A percentile compares a stretch with the other conserved stretches of the same genome.
phyloP scores from a whole-genome alignment of 345 rosid species.

The Hibiscus trionum region DNA sequence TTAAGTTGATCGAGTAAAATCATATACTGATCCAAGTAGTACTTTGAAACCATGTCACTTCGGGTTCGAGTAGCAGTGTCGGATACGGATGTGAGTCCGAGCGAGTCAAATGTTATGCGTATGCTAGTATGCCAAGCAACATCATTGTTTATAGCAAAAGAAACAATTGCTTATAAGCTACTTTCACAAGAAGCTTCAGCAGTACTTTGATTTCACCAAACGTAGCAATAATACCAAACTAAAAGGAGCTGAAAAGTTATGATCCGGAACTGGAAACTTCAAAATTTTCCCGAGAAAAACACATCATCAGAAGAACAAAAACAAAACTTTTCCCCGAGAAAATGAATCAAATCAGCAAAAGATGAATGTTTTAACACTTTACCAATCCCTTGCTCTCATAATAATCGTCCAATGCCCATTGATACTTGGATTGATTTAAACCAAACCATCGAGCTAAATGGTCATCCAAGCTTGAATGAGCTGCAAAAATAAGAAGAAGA shows the following conservation, averaged over 20 bases:
- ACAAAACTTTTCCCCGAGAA: neutral
- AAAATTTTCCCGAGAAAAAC: neutral
- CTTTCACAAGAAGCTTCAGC: constrained; percentile 13
- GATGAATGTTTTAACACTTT: constrained; percentile 16
- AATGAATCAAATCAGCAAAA: neutral
- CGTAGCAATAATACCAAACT: neutral
- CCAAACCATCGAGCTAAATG: constrained; percentile 97
- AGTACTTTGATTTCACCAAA: constrained; percentile 11
- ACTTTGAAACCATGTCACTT: neutral
- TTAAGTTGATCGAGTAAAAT: neutral
- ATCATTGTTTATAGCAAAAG: constrained; percentile 1
- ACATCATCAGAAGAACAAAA: neutral
- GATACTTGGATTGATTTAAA: constrained; percentile 92
- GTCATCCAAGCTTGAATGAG: constrained; percentile 93
- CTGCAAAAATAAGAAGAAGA: constrained; percentile 26
- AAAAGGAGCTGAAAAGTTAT: neutral
- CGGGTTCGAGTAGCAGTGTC: neutral
- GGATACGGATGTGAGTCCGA: too few relatives aligned
- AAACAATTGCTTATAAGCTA: constrained; percentile 23
- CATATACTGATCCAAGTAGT: neutral
- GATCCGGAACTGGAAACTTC: neutral
- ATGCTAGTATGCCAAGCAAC: neutral
- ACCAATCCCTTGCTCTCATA: constrained; percentile 79
- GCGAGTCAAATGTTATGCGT: too few relatives aligned
- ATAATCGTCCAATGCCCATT: constrained; percentile 96